These are phyloP conservation scores for Cicer judaicum DNA, from an alignment of 306 rosid species.

Conservation along the genomic window DNA sequence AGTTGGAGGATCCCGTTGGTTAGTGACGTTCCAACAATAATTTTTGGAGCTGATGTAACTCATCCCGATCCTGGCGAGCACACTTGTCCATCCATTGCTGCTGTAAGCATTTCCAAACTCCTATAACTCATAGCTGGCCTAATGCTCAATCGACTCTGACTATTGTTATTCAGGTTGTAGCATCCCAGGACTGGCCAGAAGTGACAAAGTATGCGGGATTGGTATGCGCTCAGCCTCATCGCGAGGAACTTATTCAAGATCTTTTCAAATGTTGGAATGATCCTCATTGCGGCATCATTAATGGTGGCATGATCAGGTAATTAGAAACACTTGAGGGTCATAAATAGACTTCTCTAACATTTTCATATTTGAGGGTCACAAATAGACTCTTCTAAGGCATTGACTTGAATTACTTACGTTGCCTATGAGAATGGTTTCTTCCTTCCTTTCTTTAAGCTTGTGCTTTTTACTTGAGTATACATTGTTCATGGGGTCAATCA, in stretches of 20 bases:
- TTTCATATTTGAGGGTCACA: too few species aligned
- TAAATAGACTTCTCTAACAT: too few species aligned
- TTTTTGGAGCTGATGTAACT: slow-evolving; percentile 86
- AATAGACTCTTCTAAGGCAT: too few species aligned
- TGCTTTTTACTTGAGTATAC: too few species aligned
- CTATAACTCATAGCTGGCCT: slow-evolving; percentile 7
- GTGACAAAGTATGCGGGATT: slow-evolving; percentile 80
- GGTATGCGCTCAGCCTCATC: slow-evolving; percentile 79
- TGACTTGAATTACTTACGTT: too few species aligned
- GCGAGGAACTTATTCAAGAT: slow-evolving; percentile 82
- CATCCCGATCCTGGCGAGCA: slow-evolving; percentile 79
- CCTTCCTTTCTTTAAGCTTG: too few species aligned
- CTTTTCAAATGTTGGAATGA: slow-evolving; percentile 79
- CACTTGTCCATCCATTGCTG: slow-evolving; percentile 76
- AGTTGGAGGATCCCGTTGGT: slow-evolving; percentile 75
- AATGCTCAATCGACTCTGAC: slow-evolving; percentile 37
- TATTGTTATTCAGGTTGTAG: slow-evolving; percentile 67
- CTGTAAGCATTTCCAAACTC: slow-evolving; percentile 53
- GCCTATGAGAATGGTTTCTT: too few species aligned
- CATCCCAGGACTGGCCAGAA: slow-evolving; percentile 94
- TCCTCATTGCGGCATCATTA: slow-evolving; percentile 69
- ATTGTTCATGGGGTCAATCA: too few species aligned
- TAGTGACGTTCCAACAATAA: slow-evolving; percentile 80
- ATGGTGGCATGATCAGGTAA: slow-evolving; percentile 88
- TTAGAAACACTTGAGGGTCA: slow-evolving; percentile 4